A percentile compares a stretch with the other conserved stretches of the same genome.
Evolutionary conservation across 306 rosid species (phyloP).

Genomic region (Abrus pulchellus): DNA sequence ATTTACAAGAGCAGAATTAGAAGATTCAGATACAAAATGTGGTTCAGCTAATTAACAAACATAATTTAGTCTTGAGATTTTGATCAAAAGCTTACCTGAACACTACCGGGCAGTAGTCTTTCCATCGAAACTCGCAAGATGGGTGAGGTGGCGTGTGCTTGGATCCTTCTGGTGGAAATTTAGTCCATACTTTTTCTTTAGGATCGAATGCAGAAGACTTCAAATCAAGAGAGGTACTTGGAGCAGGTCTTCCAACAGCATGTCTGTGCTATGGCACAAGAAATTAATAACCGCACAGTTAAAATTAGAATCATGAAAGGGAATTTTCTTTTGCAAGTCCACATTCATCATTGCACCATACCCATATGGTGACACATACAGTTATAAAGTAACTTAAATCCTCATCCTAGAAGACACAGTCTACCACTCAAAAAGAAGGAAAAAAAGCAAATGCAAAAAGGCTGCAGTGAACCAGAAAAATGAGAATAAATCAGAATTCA

Average conservation of each 20-base stretch:
- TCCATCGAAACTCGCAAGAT: constrained; percentile 91
- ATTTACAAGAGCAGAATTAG: constrained; percentile 28
- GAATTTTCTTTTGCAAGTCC: constrained; percentile 23
- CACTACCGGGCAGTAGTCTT: constrained; percentile 97
- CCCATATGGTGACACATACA: constrained; percentile 18
- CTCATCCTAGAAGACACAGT: constrained; percentile 29
- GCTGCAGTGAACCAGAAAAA: constrained; percentile 10
- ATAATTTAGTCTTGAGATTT: constrained; percentile 18
- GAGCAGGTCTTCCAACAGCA: constrained; percentile 99
- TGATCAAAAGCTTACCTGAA: constrained; percentile 71
- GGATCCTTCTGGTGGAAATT: constrained; percentile 97
- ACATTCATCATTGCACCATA: constrained; percentile 30
- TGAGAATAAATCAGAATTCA: not conserved
- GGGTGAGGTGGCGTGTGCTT: constrained; percentile 96
- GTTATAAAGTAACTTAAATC: constrained; percentile 28
- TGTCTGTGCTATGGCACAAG: constrained; percentile 93
- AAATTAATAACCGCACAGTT: constrained; percentile 61
- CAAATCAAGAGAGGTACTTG: constrained; percentile 85
- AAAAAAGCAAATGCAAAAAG: not conserved
- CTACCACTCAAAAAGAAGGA: not conserved
- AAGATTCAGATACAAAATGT: constrained; percentile 33
- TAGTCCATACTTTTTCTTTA: constrained; percentile 95
- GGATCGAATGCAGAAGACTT: constrained; percentile 94
- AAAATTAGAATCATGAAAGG: constrained; percentile 53
- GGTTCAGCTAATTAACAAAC: not conserved